phyloP scores from a whole-genome alignment of 805 yeast species.

The Metschnikowia vanudenii region DNA sequence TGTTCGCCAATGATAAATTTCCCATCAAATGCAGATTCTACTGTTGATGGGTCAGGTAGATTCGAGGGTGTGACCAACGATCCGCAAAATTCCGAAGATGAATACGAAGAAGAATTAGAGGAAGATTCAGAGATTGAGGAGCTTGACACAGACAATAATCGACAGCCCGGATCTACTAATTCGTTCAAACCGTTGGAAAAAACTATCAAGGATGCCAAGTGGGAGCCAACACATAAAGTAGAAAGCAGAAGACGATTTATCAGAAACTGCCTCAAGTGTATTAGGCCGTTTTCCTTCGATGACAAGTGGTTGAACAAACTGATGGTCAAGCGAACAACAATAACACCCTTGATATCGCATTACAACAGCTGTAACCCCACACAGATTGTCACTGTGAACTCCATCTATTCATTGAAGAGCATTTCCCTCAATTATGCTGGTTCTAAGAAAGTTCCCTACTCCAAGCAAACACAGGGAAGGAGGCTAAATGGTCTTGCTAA shows the following conservation, averaged over 20 bases:
- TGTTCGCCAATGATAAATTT: neutral
- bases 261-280: constrained; percentile 56
- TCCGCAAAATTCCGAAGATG: constrained; percentile 5
- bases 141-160: neutral
- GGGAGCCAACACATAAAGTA: constrained; percentile 47
- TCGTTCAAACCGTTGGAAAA: neutral
- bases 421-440: neutral
- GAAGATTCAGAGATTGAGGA: constrained; percentile 4
- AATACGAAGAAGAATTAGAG: constrained; percentile 1
- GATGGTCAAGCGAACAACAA: constrained; percentile 38
- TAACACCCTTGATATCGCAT: constrained; percentile 25
- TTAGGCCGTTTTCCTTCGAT: constrained; percentile 50
- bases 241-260: constrained; percentile 40
- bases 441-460: neutral
- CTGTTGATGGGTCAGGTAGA: neutral
- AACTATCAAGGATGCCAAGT: constrained; percentile 28
- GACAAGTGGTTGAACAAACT: constrained; percentile 54
- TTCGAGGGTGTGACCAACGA: constrained; percentile 1
- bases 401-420: neutral
- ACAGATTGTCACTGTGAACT: neutral
- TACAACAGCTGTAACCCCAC: neutral
- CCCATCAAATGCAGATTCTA: neutral
- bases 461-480: neutral
- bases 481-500: constrained; percentile 1
- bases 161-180: neutral